A percentile compares a stretch with the other conserved stretches of the same genome.
phyloP scores from a whole-genome alignment of 2,329 filamentous ascomycete species.

The Teratosphaeria gauchensis region DNA sequence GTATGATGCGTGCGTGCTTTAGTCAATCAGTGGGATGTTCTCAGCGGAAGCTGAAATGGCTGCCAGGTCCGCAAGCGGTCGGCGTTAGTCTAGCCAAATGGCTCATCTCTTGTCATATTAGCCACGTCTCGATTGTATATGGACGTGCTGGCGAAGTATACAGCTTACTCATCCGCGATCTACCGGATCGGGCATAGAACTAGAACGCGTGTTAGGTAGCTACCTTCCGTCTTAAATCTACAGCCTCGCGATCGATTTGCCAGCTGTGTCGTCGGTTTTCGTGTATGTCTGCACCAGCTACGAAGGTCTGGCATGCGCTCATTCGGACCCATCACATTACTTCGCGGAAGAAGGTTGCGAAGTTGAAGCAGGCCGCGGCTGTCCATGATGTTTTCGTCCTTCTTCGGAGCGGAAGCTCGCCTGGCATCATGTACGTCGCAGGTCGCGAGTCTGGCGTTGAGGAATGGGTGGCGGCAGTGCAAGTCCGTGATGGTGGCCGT shows the following conservation, averaged over 20 bases:
- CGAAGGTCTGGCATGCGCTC: slow-evolving; percentile 42
- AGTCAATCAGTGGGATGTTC: background rate
- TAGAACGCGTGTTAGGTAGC: background rate
- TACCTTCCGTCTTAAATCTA: background rate
- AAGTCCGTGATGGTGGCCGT: slow-evolving; percentile 28
- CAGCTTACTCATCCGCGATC: background rate
- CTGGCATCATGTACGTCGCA: slow-evolving; percentile 73
- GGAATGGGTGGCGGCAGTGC: slow-evolving; percentile 56
- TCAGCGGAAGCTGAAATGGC: background rate
- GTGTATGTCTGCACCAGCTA: background rate
- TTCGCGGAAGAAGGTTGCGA: slow-evolving; percentile 61
- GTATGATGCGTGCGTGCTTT: background rate
- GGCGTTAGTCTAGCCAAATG: background rate
- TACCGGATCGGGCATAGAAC: background rate
- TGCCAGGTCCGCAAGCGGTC: background rate
- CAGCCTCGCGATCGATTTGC: background rate
- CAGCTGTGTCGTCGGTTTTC: background rate
- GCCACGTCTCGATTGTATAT: background rate
- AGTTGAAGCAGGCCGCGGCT: slow-evolving; percentile 55
- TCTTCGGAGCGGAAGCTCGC: slow-evolving; percentile 56
- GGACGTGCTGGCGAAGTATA: background rate
- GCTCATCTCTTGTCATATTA: background rate
- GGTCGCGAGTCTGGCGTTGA: slow-evolving; percentile 47
- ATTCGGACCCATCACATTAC: slow-evolving; percentile 76
- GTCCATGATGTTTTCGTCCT: slow-evolving; percentile 53